Conservation (phyloP, 2,329 filamentous ascomycete species). For the Stachybotrys elegans region DNA sequence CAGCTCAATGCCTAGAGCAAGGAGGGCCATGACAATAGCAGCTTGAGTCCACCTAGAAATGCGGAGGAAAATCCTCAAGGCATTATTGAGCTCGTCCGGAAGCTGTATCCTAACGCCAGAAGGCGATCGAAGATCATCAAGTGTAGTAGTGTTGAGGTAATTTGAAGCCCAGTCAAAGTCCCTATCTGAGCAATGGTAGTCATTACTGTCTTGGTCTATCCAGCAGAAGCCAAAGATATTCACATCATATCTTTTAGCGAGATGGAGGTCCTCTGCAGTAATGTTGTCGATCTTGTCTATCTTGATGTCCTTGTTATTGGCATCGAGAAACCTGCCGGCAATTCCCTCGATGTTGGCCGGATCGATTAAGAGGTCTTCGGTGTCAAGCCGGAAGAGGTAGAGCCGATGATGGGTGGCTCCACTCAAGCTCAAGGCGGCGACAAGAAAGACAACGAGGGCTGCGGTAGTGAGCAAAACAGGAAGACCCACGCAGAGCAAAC, state of each 20-base stretch:
- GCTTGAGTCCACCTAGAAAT: neutral
- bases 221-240: slow-evolving; percentile 2
- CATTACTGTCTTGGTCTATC: neutral
- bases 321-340: neutral
- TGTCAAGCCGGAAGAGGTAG: slow-evolving; percentile 1
- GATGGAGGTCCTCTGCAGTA: neutral
- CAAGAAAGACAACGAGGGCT: neutral
- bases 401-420: neutral
- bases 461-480: neutral
- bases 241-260: neutral
- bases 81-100: neutral
- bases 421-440: neutral
- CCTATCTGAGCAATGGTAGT: neutral
- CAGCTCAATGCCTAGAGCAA: neutral
- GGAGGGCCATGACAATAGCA: neutral
- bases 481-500: neutral
- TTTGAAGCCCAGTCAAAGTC: slow-evolving; percentile 1
- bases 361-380: neutral
- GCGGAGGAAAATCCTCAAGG: slow-evolving; percentile 1
- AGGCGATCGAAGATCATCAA: neutral
- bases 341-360: neutral
- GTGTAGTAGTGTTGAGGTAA: neutral
- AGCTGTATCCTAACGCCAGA: neutral
- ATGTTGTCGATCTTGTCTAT: neutral
- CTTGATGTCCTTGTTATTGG: neutral